Evolutionary conservation across 208 protist genomes (phyloP).

Genomic region (Crithidia acanthocephali): DNA sequence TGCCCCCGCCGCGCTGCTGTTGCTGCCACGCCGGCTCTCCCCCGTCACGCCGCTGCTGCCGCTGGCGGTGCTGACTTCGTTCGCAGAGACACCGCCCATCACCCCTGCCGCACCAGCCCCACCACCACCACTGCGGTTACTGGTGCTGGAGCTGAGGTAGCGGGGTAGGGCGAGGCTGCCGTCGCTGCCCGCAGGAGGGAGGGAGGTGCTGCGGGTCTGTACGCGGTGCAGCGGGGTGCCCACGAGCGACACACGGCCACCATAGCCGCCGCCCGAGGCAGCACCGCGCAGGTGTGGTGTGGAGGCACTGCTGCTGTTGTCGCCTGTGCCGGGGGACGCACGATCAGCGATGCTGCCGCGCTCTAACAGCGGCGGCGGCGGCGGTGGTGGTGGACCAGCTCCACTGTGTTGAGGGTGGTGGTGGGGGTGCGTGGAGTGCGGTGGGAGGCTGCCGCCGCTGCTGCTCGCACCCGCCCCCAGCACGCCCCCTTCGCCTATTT

Average conservation of each 20-base stretch:
- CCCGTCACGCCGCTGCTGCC: background rate
- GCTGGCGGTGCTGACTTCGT: background rate
- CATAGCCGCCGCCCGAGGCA: no score
- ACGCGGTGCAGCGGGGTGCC: background rate
- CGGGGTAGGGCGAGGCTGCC: background rate
- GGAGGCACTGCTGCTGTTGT: conserved; percentile 6
- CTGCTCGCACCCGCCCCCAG: background rate
- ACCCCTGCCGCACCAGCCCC: no score
- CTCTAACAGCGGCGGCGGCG: background rate
- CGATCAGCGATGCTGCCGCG: background rate
- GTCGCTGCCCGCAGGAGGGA: conserved; percentile 22
- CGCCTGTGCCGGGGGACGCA: background rate
- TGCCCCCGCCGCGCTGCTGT: background rate
- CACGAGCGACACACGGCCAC: background rate
- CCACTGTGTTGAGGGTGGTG: background rate
- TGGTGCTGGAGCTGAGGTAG: background rate
- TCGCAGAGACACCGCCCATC: background rate
- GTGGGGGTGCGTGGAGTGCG: background rate
- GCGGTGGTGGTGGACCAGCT: background rate
- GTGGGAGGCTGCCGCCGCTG: no score
- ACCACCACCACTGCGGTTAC: no score
- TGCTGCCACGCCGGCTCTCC: conserved; percentile 5
- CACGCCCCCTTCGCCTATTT: background rate
- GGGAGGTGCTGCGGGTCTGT: conserved; percentile 17
- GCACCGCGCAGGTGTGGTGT: background rate